A percentile compares a stretch with the other conserved stretches of the same genome.
Conservation (phyloP, 148 eudicot species). For the Polygonum aviculare region DNA sequence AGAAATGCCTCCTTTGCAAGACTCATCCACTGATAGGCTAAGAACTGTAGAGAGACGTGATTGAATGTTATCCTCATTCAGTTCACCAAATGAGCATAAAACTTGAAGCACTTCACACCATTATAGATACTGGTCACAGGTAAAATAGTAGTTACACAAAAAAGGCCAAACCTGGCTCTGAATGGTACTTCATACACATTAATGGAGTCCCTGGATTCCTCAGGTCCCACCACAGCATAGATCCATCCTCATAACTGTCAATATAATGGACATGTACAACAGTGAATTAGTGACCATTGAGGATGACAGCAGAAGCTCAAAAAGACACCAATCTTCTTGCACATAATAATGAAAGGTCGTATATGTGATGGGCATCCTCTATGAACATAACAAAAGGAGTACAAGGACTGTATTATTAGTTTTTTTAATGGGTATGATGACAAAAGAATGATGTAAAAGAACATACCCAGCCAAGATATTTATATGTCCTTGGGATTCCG, state of each 20-base stretch:
- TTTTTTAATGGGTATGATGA: not conserved
- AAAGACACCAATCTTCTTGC: not conserved
- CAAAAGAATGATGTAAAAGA: constrained; percentile 5
- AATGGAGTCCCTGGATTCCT: constrained; percentile 59
- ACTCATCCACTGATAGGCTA: constrained; percentile 57
- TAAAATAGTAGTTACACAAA: not conserved
- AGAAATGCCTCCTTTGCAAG: constrained; percentile 73
- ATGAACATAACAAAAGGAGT: not conserved
- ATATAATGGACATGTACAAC: constrained; percentile 1
- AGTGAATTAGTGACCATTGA: not conserved
- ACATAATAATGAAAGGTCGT: not conserved
- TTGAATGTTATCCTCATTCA: not conserved
- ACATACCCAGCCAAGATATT: constrained; percentile 64
- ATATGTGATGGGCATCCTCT: not conserved
- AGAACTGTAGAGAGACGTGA: constrained; percentile 41
- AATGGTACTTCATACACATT: constrained; percentile 59
- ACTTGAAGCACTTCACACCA: constrained; percentile 6
- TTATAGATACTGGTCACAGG: not conserved
- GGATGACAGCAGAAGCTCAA: not conserved
- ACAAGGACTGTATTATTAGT: not conserved
- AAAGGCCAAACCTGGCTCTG: constrained; percentile 58
- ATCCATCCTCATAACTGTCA: constrained; percentile 70
- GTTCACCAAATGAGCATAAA: not conserved
- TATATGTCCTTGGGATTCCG: constrained; percentile 53
- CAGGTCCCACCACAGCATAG: constrained; percentile 82